A percentile compares a stretch with the other conserved stretches of the same genome.
Conservation (phyloP, 2,329 filamentous ascomycete species). For the Colletotrichum liriopes region DNA sequence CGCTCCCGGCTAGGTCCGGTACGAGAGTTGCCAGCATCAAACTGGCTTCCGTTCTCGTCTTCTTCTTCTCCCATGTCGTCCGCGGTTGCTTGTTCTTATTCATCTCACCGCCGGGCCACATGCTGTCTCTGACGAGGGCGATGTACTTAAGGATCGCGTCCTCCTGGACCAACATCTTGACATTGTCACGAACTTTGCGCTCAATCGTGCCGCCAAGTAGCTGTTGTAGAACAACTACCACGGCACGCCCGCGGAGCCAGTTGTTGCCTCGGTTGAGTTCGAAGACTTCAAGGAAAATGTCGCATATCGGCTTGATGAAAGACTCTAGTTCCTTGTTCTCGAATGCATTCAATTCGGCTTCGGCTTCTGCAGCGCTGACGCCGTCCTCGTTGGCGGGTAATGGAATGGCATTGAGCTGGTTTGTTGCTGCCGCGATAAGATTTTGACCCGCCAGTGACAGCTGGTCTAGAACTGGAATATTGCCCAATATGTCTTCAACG, state of each 20-base stretch:
- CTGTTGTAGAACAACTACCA: conserved; percentile 96
- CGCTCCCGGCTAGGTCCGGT: conserved; percentile 91
- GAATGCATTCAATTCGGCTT: conserved; percentile 94
- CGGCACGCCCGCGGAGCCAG: conserved; percentile 95
- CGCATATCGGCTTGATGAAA: conserved; percentile 98
- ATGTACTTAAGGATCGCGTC: conserved; percentile 85
- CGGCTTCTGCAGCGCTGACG: conserved; percentile 79
- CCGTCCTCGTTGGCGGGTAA: conserved; percentile 67
- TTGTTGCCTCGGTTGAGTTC: conserved; percentile 96
- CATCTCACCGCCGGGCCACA: conserved; percentile 84
- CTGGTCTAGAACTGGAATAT: conserved; percentile 95
- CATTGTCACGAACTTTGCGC: conserved; percentile 90
- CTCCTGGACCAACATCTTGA: conserved; percentile 81
- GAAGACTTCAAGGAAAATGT: conserved; percentile 96
- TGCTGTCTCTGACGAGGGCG: conserved; percentile 77
- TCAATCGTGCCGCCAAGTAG: conserved; percentile 96
- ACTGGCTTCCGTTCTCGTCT: conserved; percentile 88
- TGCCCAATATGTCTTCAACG: conserved; percentile 97
- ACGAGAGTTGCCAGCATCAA: conserved; percentile 91
- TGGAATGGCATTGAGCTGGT: conserved; percentile 71
- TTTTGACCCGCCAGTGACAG: conserved; percentile 94
- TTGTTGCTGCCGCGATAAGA: conserved; percentile 83
- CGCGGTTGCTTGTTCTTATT: conserved; percentile 69
- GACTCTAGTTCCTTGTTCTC: conserved; percentile 92
- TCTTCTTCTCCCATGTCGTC: conserved; percentile 80